These are phyloP conservation scores for Thelephora ganbajun DNA, from an alignment of 768 basidiomycete genomes.

Conservation along the genomic window DNA sequence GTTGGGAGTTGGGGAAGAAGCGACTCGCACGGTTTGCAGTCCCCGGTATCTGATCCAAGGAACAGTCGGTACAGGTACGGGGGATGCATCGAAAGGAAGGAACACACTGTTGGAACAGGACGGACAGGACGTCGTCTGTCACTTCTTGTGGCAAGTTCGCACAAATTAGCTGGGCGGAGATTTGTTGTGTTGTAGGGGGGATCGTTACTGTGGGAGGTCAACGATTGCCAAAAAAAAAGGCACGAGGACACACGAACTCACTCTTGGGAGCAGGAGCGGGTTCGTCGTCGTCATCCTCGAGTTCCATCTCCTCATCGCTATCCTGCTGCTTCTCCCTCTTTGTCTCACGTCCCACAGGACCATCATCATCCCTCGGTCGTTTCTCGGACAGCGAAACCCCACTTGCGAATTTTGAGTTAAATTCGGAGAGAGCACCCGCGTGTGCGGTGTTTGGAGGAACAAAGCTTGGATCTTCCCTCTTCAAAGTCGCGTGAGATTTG, in stretches of 20 bases:
- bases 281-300: slow-evolving; percentile 62
- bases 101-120: slow-evolving; percentile 85
- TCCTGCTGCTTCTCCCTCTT: slow-evolving; percentile 54
- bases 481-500: slow-evolving; percentile 76
- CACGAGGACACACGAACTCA: slow-evolving; percentile 28
- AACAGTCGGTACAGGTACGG: neutral
- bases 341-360: slow-evolving; percentile 35
- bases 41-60: slow-evolving; percentile 57
- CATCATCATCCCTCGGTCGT: slow-evolving; percentile 46
- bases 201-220: slow-evolving; percentile 16
- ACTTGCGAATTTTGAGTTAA: slow-evolving; percentile 8
- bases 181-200: slow-evolving; percentile 37
- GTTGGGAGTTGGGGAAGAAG: slow-evolving; percentile 54
- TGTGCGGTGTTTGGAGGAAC: slow-evolving; percentile 58
- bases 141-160: slow-evolving; percentile 87
- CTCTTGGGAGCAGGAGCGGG: slow-evolving; percentile 19
- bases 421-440: slow-evolving; percentile 23
- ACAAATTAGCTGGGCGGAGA: slow-evolving; percentile 53
- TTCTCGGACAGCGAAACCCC: slow-evolving; percentile 34
- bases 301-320: slow-evolving; percentile 22
- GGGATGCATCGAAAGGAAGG: slow-evolving; percentile 1
- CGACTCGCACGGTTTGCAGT: slow-evolving; percentile 58
- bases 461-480: slow-evolving; percentile 69
- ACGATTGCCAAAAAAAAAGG: slow-evolving; percentile 1
- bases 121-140: slow-evolving; percentile 71